Base-by-base conservation (phyloP, 1,284 basidiomycete species). In the Rugosomyces carneus region DNA sequence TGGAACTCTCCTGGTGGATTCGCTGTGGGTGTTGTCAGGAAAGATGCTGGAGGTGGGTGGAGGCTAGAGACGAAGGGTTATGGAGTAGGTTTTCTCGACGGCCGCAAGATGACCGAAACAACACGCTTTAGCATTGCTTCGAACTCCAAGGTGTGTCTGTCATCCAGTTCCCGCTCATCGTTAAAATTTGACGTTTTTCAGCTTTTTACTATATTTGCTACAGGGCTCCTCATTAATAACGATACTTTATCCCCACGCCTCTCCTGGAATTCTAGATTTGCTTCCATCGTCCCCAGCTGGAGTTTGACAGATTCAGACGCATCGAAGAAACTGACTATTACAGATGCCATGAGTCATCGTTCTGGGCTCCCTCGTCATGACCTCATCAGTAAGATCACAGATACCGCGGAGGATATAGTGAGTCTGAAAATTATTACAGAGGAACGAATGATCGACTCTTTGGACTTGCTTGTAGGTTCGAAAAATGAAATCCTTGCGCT, bases 341-440 rank as follows among this genome's bases (percentile, higher is more conserved):
- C 55, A 26, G 61, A 63, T 42, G 45, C 54, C 9, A 61, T 61
- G 58, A 54, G 49, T 26, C 60, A 61, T 42, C 59, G 58, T 19
- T 58, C 56, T 11, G 60, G 60, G 1, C 45, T 56, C 15, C 60
- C 61, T 27, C 49, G 45, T 13, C 60, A 63, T 32, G 60, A 60
- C 39, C 45, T 55, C 24, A 47, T n/a, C n/a, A n/a, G n/a, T n/a
- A n/a, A n/a, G n/a, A n/a, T n/a, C n/a, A n/a, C n/a, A n/a, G n/a
- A n/a, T n/a, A n/a, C n/a, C n/a, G n/a, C n/a, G n/a, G n/a, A n/a
- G n/a, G n/a, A n/a, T n/a, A n/a, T n/a, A n/a, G n/a, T n/a, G n/a
- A n/a, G n/a, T n/a, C n/a, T n/a, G n/a, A n/a, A n/a, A n/a, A n/a
- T n/a, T n/a, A n/a, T n/a, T n/a, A n/a, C n/a, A n/a, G n/a, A n/a